Base-by-base conservation (phyloP, 345 rosid genomes). In the Ceriops decandra region DNA sequence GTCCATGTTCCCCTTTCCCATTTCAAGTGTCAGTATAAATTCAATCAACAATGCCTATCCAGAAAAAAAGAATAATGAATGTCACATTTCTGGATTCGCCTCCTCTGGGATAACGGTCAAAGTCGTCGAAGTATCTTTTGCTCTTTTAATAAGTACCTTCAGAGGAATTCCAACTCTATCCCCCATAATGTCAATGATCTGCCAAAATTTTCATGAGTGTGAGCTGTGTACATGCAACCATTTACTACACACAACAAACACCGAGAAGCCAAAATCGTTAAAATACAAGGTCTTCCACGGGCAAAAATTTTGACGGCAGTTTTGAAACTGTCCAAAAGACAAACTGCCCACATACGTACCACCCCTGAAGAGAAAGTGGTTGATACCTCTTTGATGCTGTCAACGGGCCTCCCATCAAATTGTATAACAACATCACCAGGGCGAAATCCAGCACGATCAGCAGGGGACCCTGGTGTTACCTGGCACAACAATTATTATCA, bases 401-500 rank as follows among this genome's bases (percentile, higher is more conserved):
- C 84, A 16, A 93, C 95, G 49, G 93, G 88, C 76, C 80, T 88
- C 62, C 88, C 87, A 3, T 88, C 95, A 71, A 93, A 91, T 78
- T 77, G 80, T 51, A 89, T 68, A 38, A 93, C 88, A 54, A 91
- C 89, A 68, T 91, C 98, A 46, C 98, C 92, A 3, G 95, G 95
- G 69, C 28, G 80, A 79, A 93, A 87, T 68, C 98, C 98, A 52
- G 97, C 96, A 54, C 64, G 81, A 76, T 89, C 91, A 19, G 89
- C 95, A 1, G 97, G 98, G 36, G 95, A 93, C 11, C 95, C 98
- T 2, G 96, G 96, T 54, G 88, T 86, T 71, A 91, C 95, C 98
- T 91, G 69, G 51, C 9, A 36, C 3, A 33, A 69, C 21, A 47
- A 70, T 6, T 60, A 33, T 31, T 21, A 26, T 61, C 56, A n/a